Base-by-base conservation (phyloP, 2,329 filamentous ascomycete species). In the Periglandula ipomoeae region DNA sequence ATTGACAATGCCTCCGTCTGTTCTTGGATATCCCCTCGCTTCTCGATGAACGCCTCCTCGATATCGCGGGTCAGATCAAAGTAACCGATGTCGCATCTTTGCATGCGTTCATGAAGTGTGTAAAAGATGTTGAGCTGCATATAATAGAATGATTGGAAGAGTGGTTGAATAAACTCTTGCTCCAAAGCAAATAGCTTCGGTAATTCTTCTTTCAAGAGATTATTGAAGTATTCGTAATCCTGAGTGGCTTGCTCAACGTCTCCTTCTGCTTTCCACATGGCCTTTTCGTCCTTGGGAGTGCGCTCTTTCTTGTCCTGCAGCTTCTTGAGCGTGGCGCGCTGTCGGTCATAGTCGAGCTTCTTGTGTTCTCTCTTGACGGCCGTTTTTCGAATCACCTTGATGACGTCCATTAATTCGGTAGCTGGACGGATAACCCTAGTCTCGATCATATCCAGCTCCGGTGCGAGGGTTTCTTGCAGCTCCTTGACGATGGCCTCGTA, bases 61-160 rank as follows among this genome's bases (percentile, higher is more conserved):
- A 98, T 85, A 60, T 95, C 90, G 27, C 87, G 76, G 2, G 86
- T 87, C 46, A 98, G 78, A 66, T 98, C 87, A 67, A 98, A 98
- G 70, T 98, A 98, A 53, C 89, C 89, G 63, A 98, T 98, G 62
- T 97, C 90, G 65, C 94, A 89, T 56, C 79, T 82, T 71, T 98
- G 93, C 93, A 98, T 98, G 70, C 85, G 89, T 69, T 97, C 91
- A 66, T 98, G 93, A 47, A 98, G 76, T 1, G 93, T 98, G 70
- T 98, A 98, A 68, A 97, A 98, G 56, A 98, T 88, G 68, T 98
- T 98, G 56, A 98, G 80, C 69, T 98, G 93, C 93, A 98, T 98
- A 74, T 97, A 98, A 71, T 98, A 98, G 72, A 98, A 98, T 9
- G 88, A 95, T 66, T 97, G 93, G 76, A 98, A 98, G 7, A 98